A percentile compares a stretch with the other conserved stretches of the same genome.
Conservation (phyloP, 345 rosid species). For the Leavenworthia alabamica region DNA sequence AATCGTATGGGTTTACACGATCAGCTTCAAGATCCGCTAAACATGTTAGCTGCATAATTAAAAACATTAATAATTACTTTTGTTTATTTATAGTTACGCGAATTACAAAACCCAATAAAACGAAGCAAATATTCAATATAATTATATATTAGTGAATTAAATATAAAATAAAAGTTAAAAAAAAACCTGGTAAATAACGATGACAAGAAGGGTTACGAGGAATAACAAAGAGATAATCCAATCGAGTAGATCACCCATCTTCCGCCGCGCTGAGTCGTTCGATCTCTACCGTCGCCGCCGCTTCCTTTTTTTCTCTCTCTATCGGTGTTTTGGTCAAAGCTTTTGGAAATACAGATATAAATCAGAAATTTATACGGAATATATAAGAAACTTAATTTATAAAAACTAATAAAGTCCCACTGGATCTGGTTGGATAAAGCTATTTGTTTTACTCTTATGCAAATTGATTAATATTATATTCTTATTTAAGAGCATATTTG, state of each 20-base stretch:
- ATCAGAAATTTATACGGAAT: not conserved
- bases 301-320: not conserved
- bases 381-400: not conserved
- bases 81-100: not conserved
- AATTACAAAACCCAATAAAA: not conserved
- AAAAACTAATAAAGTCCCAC: slow-evolving; percentile 11
- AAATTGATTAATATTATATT: not conserved
- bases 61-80: not conserved
- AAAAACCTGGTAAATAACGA: slow-evolving; percentile 74
- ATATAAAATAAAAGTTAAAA: not conserved
- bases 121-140: not conserved
- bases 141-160: not conserved
- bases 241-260: slow-evolving; percentile 65
- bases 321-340: slow-evolving; percentile 15
- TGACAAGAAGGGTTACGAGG: slow-evolving; percentile 55
- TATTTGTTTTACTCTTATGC: slow-evolving; percentile 2
- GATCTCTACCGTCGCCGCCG: not conserved
- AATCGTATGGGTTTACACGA: slow-evolving; percentile 63
- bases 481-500: not conserved
- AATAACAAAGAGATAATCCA: slow-evolving; percentile 79
- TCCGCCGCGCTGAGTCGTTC: not conserved
- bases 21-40: slow-evolving; percentile 66
- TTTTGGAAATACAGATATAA: not conserved
- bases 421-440: slow-evolving; percentile 30
- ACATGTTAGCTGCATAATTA: slow-evolving; percentile 51